A percentile compares a stretch with the other conserved stretches of the same genome.
Evolutionary conservation across 805 yeast genomes (phyloP).

Genomic region (Kodamaea sagamina): DNA sequence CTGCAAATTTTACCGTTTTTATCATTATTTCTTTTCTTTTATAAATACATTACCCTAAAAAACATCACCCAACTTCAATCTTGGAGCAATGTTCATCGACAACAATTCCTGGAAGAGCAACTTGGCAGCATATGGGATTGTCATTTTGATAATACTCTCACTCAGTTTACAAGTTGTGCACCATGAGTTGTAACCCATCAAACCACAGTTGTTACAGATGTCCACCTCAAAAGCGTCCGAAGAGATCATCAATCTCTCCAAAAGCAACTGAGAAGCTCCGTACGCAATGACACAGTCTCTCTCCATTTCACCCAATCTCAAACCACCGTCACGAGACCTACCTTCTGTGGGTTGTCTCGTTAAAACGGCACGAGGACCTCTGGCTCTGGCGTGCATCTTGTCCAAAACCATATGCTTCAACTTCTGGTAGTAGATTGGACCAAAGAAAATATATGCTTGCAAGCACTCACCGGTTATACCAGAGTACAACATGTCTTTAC

Average conservation of each 20-base stretch:
- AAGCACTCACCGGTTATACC: slow-evolving; percentile 97
- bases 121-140: slow-evolving; percentile 98
- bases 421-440: slow-evolving; percentile 97
- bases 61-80: slow-evolving; percentile 85
- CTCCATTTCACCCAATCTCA: slow-evolving; percentile 98
- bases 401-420: slow-evolving; percentile 98
- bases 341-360: slow-evolving; percentile 99
- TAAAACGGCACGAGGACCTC: slow-evolving; percentile 97
- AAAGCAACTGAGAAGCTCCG: slow-evolving; percentile 92
- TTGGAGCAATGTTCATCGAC: slow-evolving; percentile 99
- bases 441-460: slow-evolving; percentile 97
- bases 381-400: slow-evolving; percentile 99
- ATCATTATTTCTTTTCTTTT: background rate
- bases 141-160: slow-evolving; percentile 86
- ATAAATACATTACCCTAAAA: slow-evolving; percentile 40
- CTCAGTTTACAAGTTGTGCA: slow-evolving; percentile 93
- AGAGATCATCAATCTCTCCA: slow-evolving; percentile 93
- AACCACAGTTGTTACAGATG: slow-evolving; percentile 89
- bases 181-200: slow-evolving; percentile 98
- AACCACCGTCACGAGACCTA: slow-evolving; percentile 98
- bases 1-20: background rate
- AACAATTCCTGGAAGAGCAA: slow-evolving; percentile 92
- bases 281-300: slow-evolving; percentile 99
- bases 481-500: slow-evolving; percentile 95
- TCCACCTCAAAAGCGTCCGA: slow-evolving; percentile 98